phyloP scores from a whole-genome alignment of 257 asterid genomes.

The Handroanthus guayacan region DNA sequence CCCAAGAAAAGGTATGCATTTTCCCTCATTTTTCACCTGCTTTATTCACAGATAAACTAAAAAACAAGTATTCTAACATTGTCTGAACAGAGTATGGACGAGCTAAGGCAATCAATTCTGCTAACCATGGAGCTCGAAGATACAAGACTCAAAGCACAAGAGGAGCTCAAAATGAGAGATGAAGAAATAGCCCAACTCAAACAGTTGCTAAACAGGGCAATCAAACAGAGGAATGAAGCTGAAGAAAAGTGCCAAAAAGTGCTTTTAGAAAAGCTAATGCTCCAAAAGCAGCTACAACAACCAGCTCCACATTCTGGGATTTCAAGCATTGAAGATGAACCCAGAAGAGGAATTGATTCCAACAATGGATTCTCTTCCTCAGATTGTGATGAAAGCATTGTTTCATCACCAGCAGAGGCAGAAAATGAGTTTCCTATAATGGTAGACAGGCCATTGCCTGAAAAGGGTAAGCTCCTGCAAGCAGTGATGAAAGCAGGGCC shows the following conservation, averaged over 20 bases:
- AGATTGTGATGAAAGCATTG: constrained; percentile 89
- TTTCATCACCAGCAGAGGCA: constrained; percentile 50
- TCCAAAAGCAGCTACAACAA: constrained; percentile 52
- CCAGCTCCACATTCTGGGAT: constrained; percentile 56
- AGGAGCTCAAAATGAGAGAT: constrained; percentile 67
- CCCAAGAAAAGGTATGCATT: constrained; percentile 71
- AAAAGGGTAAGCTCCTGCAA: constrained; percentile 76
- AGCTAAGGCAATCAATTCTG: constrained; percentile 61
- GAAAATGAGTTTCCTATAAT: constrained; percentile 39
- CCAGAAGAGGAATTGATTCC: constrained; percentile 53
- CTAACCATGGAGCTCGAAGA: constrained; percentile 76
- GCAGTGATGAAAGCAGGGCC: constrained; percentile 98
- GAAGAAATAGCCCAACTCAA: constrained; percentile 64
- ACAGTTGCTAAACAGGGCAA: constrained; percentile 49
- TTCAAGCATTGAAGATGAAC: constrained; percentile 73
- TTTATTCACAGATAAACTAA: neutral
- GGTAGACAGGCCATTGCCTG: constrained; percentile 66
- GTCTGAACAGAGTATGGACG: constrained; percentile 73
- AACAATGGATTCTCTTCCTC: constrained; percentile 57
- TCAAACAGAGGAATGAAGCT: constrained; percentile 69
- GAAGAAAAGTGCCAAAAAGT: constrained; percentile 59
- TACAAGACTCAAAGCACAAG: constrained; percentile 62
- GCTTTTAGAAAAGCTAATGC: constrained; percentile 50
- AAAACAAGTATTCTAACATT: neutral
- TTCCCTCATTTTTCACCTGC: neutral